phyloP scores from a whole-genome alignment of 371 early-diverging fungal species.

The Mortierella sp. region DNA sequence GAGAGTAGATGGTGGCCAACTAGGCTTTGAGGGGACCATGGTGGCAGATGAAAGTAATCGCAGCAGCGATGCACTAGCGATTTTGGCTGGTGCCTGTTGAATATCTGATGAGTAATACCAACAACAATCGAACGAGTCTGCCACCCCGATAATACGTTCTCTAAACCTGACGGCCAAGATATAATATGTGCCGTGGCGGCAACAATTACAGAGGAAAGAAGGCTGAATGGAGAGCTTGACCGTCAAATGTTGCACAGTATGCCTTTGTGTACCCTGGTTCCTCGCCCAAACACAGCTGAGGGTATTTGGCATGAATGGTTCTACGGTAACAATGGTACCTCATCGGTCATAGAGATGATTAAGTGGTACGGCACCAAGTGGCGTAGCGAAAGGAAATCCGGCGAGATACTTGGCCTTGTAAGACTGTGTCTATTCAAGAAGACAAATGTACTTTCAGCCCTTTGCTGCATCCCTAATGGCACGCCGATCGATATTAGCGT shows the following conservation, averaged over 20 bases:
- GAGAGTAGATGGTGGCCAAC: background rate
- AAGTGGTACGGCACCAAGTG: slow-evolving; percentile 3
- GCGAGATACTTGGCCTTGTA: too few relatives aligned
- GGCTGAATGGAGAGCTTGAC: background rate
- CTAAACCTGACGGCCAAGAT: too few relatives aligned
- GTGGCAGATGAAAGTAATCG: background rate
- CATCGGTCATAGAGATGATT: slow-evolving; percentile 3
- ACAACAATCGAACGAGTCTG: background rate
- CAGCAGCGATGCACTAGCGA: background rate
- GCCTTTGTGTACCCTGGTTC: background rate
- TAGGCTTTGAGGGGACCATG: background rate
- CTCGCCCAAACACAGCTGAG: slow-evolving; percentile 8
- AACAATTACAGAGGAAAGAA: background rate
- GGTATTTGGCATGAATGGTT: slow-evolving; percentile 12
- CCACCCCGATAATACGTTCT: too few relatives aligned
- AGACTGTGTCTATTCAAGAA: too few relatives aligned
- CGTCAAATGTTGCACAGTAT: background rate
- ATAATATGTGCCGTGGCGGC: background rate
- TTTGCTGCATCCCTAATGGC: too few relatives aligned
- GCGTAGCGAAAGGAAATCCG: slow-evolving; percentile 9
- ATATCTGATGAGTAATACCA: background rate
- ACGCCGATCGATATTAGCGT: too few relatives aligned
- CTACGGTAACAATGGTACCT: slow-evolving; percentile 5
- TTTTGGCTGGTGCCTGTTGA: background rate
- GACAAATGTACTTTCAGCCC: too few relatives aligned